Evolutionary conservation across 805 yeast genomes (phyloP), one percentile per base, ranked within the genome.

Genomic region (Blastobotrys mokoenaii): DNA sequence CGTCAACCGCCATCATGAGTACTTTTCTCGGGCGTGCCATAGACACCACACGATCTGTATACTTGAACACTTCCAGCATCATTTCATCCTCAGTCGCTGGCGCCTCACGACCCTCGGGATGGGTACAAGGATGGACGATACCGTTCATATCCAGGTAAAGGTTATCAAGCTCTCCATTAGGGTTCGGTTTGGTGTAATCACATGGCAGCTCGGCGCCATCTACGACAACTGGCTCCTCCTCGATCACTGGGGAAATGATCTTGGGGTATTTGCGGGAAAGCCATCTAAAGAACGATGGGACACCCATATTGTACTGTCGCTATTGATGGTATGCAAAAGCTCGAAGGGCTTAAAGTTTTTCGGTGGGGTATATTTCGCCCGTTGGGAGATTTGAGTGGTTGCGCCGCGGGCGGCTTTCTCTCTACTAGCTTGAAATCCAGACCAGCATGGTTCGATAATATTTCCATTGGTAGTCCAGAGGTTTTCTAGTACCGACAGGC

Each of bases 61-160:
- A 93, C 55, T 79, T 80, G 67, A 93, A 93, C 22, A 93, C 82
- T 39, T 90, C 97, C 47, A 89, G 65, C 70, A 93, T 80, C 98
- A 93, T 93, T 59, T 93, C 97, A 49, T 88, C 96, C 59, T 93
- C 98, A 0, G 90, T 88, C 55, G 81, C 94, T 10, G 99, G 99
- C 0, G 98, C 82, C 0, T 96, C 96, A 54, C 82, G 82, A 54
- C 90, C 84, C 59, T 90, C 98, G 0, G 99, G 99, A 64, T 93
- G 99, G 2, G 97, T 83, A 71, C 97, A 93, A 1, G 98, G 98
- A 69, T 93, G 99, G 3, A 93, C 98, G 59, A 93, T 93, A 70
- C 97, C 98, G 62, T 93, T 93, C 98, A 93, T 93, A 67, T 93
- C 99, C 51, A 93, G 70, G 61, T 93, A 93, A 42, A 93, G 65